Base-by-base conservation (phyloP, 2,329 filamentous ascomycete genomes). In the Parasarocladium wereldwijsianum region DNA sequence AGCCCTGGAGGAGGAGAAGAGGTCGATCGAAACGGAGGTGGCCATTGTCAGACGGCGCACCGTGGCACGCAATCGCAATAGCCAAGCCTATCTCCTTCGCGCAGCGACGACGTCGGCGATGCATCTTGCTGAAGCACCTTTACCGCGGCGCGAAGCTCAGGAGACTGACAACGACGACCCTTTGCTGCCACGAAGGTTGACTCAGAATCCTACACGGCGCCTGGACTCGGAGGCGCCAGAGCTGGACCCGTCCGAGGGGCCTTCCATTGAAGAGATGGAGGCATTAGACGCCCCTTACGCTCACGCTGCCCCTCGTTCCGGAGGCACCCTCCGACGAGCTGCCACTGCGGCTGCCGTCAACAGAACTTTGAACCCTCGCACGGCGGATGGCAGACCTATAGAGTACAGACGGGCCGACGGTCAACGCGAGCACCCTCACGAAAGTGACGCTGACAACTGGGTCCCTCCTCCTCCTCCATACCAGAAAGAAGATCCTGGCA, bases 361-460 rank as follows among this genome's bases (percentile, higher is more conserved):
- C 40, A 72, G 79, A 32, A 67, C 71, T 15, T 64, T 78, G 27
- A 64, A 83, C 39, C 72, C 71, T 39, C 57, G 64, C 28, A 56
- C 70, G 23, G 53, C 66, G 31, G 56, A 66, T 40, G 55, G 60
- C 41, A 57, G 70, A 2, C 62, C 55, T 22, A 62, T 74, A 26
- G 56, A 75, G 40, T 80, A 78, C 45, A 68, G 74, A 25, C 67
- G 76, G 26, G 76, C 77, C 10, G 76, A 82, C 50, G 74, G 76
- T 6, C 64, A 75, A 24, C 62, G 69, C 24, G 77, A 86, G 43
- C 66, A 84, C 40, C 82, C 82, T 4, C 81, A 90, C 49, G 82
- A 90, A 51, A 87, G 81, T 38, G 82, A 90, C 47, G 81, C 82
- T 4, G 83, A 90, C 43, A 83, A 86, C 42, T 92, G 83, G 83